A percentile compares a stretch with the other conserved stretches of the same genome.
phyloP scores from a whole-genome alignment of 2,329 filamentous ascomycete genomes.

The Trichoderma lentiforme region DNA sequence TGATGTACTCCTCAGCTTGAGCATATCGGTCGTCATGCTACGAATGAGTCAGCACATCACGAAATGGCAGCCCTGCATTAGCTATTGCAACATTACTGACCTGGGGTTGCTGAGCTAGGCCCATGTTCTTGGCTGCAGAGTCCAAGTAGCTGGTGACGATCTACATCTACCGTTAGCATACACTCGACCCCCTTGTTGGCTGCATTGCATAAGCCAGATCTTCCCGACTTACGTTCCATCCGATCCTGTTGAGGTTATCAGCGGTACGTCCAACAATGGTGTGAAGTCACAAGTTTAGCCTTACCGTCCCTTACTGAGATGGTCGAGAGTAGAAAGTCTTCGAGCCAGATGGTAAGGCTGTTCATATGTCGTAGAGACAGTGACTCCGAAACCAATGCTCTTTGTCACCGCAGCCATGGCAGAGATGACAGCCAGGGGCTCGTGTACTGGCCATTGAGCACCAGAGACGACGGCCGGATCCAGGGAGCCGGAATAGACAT shows the following conservation, averaged over 20 bases:
- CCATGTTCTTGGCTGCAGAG: constrained; percentile 64
- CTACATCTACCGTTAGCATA: constrained; percentile 31
- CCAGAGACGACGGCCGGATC: constrained; percentile 59
- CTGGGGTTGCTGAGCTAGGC: constrained; percentile 50
- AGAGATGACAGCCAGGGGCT: constrained; percentile 61
- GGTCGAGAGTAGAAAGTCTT: constrained; percentile 63
- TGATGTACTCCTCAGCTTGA: constrained; percentile 61
- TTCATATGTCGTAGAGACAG: constrained; percentile 67
- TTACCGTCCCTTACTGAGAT: constrained; percentile 60
- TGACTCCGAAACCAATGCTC: constrained; percentile 67
- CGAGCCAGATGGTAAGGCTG: constrained; percentile 67
- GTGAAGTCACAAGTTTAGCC: not conserved
- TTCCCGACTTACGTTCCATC: constrained; percentile 48
- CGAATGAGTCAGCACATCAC: not conserved
- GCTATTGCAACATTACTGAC: constrained; percentile 19
- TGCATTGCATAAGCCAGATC: not conserved
- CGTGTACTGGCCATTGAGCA: constrained; percentile 69
- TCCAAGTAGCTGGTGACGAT: constrained; percentile 71
- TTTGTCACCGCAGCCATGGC: constrained; percentile 69
- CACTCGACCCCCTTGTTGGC: not conserved
- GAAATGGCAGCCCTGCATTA: not conserved
- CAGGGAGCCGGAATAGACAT: constrained; percentile 63
- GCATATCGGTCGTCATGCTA: constrained; percentile 64
- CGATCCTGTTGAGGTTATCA: constrained; percentile 37
- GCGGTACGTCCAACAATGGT: not conserved